Evolutionary conservation across 1,284 basidiomycete species (phyloP), one percentile per base, ranked within the genome.

Genomic region (Mycena sp.): DNA sequence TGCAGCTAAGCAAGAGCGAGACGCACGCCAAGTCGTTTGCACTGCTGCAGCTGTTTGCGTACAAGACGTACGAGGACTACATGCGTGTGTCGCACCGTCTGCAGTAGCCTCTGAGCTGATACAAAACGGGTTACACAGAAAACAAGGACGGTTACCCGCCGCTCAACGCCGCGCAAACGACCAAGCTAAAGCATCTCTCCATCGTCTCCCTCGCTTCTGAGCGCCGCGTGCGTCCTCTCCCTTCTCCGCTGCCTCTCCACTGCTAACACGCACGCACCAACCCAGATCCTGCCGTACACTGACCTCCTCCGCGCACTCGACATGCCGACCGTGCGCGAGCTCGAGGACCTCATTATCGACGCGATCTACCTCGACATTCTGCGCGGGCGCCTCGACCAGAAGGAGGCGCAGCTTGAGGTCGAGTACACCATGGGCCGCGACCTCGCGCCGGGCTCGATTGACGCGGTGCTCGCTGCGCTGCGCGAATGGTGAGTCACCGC

Each of bases 321-420:
- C 48, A 85, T 95, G 74, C 82, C 86, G 2, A 89, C 85, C 2
- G 87, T 94, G 56, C 89, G 94, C 52, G 92, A 93, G 67, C 87
- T 99, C 4, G 97, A 99, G 75, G 96, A 98, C 76, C 85, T 98
- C 67, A 92, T 98, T 74, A 98, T 99, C 75, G 96, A 98, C 71
- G 90, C 91, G 10, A 94, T 98, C 74, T 99, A 98, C 76, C 87
- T 93, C 38, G 92, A 93, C 70, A 82, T 98, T 49, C 83, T 99
- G 40, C 87, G 88, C 45, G 96, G 94, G 11, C 95, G 94, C 71
- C 88, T 99, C 51, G 94, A 98, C 76, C 96, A 98, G 78, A 93
- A 93, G 72, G 85, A 91, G 68, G 85, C 89, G 63, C 88, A 94
- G 66, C 84, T 98, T 63, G 92, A 97, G 74, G 88, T 99, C 29